Conservation (phyloP, 805 yeast species). For the Metschnikowia hibisci region DNA sequence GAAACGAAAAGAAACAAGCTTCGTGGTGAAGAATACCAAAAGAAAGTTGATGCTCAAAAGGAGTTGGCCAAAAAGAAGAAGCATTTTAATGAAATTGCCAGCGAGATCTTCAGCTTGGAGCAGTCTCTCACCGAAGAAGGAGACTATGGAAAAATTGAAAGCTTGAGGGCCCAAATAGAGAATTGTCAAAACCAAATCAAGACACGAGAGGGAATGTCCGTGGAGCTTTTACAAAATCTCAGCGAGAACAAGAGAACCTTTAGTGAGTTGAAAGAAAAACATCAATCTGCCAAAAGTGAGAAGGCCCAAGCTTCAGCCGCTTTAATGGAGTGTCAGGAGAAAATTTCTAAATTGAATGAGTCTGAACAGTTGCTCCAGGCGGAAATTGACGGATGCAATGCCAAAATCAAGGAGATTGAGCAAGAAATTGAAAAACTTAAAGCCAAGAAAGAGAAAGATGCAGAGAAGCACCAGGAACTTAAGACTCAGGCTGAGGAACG, state of each 20-base stretch:
- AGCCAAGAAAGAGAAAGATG: constrained; percentile 9
- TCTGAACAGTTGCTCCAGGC: constrained; percentile 18
- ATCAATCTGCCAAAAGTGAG: constrained; percentile 5
- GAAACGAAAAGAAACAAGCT: constrained; percentile 14
- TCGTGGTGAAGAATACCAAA: constrained; percentile 14
- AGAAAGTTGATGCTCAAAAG: constrained; percentile 9
- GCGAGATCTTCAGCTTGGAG: constrained; percentile 30
- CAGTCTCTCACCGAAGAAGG: constrained; percentile 43
- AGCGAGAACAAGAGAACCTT: constrained; percentile 6
- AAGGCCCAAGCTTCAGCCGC: constrained; percentile 2
- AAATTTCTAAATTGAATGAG: constrained; percentile 9
- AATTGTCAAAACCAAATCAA: constrained; percentile 26
- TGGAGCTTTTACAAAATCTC: constrained; percentile 18
- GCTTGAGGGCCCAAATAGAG: constrained; percentile 32
- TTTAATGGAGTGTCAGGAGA: constrained; percentile 19
- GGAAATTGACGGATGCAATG: constrained; percentile 25
- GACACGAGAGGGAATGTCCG: constrained; percentile 25
- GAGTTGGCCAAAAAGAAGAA: constrained; percentile 10
- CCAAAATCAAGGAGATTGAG: constrained; percentile 14
- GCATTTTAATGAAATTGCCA: constrained; percentile 16
- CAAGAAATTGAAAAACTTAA: constrained; percentile 14
- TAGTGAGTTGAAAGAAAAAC: constrained; percentile 3
- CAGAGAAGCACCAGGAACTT: constrained; percentile 17
- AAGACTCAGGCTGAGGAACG: constrained; percentile 30
- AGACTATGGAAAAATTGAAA: constrained; percentile 40